Conservation (phyloP, 1,284 basidiomycete species). For the Malassezia caprae region DNA sequence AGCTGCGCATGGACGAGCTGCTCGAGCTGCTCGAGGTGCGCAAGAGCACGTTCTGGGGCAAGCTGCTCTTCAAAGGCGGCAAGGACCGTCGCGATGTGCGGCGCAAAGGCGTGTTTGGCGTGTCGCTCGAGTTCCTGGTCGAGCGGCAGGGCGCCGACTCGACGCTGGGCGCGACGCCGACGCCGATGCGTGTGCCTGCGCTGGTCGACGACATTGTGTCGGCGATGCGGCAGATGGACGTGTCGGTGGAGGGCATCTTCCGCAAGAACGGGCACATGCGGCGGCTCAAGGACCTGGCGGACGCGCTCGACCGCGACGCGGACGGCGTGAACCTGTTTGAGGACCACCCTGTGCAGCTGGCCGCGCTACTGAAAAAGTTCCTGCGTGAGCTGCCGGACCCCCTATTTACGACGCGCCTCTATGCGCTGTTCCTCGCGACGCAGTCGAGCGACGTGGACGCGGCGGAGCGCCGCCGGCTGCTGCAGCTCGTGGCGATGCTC, state of each 20-base stretch:
- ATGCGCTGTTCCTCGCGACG: constrained; percentile 75
- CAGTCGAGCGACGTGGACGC: constrained; percentile 58
- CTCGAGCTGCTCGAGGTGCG: constrained; percentile 83
- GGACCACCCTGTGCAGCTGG: constrained; percentile 94
- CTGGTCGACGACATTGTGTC: constrained; percentile 96
- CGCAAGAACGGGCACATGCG: constrained; percentile 96
- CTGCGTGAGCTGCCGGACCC: constrained; percentile 92
- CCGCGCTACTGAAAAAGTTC: constrained; percentile 93
- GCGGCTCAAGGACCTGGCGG: constrained; percentile 75
- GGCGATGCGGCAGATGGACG: constrained; percentile 98
- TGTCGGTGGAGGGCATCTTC: constrained; percentile 98
- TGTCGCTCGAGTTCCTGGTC: constrained; percentile 86
- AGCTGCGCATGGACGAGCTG: constrained; percentile 71
- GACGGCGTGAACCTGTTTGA: constrained; percentile 71
- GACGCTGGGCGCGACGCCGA: constrained; percentile 73
- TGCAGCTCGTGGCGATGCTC: constrained; percentile 77
- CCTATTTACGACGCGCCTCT: constrained; percentile 83
- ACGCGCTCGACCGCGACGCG: constrained; percentile 85
- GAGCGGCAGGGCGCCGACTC: constrained; percentile 92
- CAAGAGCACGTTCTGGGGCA: constrained; percentile 93
- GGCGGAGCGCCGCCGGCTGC: constrained; percentile 70
- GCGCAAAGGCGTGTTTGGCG: constrained; percentile 65
- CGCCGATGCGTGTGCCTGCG: constrained; percentile 77
- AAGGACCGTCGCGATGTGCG: constrained; percentile 61
- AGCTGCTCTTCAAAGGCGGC: constrained; percentile 70